Evolutionary conservation across 2,329 filamentous ascomycete species (phyloP), one percentile per base, ranked within the genome.

Genomic region (Chalaropsis ovoidea): DNA sequence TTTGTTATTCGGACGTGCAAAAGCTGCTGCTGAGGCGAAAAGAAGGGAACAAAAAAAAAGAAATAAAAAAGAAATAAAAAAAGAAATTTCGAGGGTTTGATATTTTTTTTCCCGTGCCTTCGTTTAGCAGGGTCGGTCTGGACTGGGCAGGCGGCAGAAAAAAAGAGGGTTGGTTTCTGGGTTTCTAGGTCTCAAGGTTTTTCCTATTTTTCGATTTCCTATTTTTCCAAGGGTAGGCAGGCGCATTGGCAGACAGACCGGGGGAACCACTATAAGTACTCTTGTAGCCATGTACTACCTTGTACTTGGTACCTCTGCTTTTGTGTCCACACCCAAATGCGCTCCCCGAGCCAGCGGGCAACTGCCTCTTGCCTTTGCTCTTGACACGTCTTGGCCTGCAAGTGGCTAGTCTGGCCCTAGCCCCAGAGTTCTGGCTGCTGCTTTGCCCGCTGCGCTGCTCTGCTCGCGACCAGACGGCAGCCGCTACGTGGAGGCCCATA

Each of bases 1-100:
- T 73, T 72, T 70, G 71, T n/a, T 31, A 35, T 75, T 64, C 67
- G 74, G 71, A 77, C 75, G 78, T 79, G 79, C 80, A 77, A 75
- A 73, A 76, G 47, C 62, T 66, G 65, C 65, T 62, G 60, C 41
- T 67, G 62, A 61, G 61, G 62, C 65, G 49, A 58, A 52, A 63
- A 60, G 61, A 63, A 43, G 15, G 35, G 64, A 61, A 39, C 35
- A 39, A 39, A 39, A 39, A 39, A 35, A 47, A 58, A 31, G 56
- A 45, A 65, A 45, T 62, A 47, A 65, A 67, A 47, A 43, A 39
- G 19, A 54, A 64, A 63, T 64, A 64, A 58, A 56, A 43, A 62
- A 31, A 66, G 43, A 58, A 41, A 54, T 54, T 54, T 54, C 11
- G 52, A 54, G 41, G 45, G 31, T 41, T 62, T 62, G 61, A 47